Conservation (phyloP, 2,329 filamentous ascomycete genomes). For the Fusarium caatingaense region DNA sequence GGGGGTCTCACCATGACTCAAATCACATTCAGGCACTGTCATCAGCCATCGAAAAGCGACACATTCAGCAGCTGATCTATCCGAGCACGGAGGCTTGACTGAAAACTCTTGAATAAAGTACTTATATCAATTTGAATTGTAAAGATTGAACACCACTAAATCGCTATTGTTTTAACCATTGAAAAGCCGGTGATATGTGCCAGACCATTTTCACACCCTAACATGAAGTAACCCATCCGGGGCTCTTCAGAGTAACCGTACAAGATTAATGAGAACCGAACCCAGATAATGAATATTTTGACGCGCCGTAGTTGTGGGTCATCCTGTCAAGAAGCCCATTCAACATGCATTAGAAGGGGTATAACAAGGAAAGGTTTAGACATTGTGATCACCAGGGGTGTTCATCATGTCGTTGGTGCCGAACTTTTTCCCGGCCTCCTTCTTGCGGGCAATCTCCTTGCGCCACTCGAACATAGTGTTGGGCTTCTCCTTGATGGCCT, state of each 20-base stretch:
- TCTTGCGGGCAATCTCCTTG: conserved; percentile 37
- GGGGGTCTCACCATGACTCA: not conserved
- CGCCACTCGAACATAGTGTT: conserved; percentile 52
- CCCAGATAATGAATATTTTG: conserved; percentile 38
- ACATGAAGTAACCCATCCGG: conserved; percentile 6
- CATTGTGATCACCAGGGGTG: conserved; percentile 40
- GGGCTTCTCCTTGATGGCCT: conserved; percentile 56
- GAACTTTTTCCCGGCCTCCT: conserved; percentile 18
- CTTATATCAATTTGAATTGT: conserved; percentile 26
- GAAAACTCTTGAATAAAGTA: not conserved
- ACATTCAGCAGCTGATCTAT: not conserved
- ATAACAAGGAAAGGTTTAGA: conserved; percentile 27
- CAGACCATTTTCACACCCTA: conserved; percentile 11
- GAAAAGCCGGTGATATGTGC: conserved; percentile 27
- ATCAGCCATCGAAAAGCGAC: not conserved
- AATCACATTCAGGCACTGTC: not conserved
- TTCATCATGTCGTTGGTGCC: conserved; percentile 19
- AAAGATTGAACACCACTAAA: conserved; percentile 24
- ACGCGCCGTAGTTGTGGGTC: conserved; percentile 40
- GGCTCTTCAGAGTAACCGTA: conserved; percentile 16
- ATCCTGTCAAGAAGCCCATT: conserved; percentile 15
- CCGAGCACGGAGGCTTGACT: not conserved
- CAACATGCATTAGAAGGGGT: conserved; percentile 40
- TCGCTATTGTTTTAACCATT: conserved; percentile 28
- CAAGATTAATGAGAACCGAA: conserved; percentile 32